Evolutionary conservation across 2,329 filamentous ascomycete species (phyloP).

Genomic region (Apiospora marii): DNA sequence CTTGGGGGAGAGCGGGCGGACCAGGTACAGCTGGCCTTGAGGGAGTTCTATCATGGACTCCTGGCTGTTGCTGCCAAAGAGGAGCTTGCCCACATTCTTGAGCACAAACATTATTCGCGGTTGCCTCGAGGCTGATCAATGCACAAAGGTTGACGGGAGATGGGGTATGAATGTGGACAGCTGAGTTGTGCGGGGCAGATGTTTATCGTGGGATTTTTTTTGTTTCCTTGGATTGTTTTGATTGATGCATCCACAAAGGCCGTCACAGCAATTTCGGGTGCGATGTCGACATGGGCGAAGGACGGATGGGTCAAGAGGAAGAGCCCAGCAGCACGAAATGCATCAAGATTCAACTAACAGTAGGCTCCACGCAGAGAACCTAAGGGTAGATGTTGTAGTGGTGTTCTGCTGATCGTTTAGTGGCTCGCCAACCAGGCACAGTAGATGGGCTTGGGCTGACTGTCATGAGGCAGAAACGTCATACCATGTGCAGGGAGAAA

Average conservation of each 20-base stretch:
- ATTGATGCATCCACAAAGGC: slow-evolving; percentile 18
- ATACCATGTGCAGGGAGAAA: not conserved
- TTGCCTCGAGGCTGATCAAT: slow-evolving; percentile 18
- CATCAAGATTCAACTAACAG: not conserved
- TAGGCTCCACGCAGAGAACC: not conserved
- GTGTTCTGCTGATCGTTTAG: not conserved
- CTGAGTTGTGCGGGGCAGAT: slow-evolving; percentile 15
- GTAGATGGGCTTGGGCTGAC: not conserved
- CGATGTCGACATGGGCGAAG: not conserved
- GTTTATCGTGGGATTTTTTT: slow-evolving; percentile 22
- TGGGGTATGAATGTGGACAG: slow-evolving; percentile 21
- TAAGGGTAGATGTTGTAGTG: not conserved
- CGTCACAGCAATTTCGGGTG: slow-evolving; percentile 1
- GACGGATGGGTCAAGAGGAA: slow-evolving; percentile 4
- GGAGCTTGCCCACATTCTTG: slow-evolving; percentile 80
- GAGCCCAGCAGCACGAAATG: not conserved
- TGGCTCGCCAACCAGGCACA: not conserved
- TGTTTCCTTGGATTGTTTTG: slow-evolving; percentile 9
- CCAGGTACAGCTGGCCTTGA: slow-evolving; percentile 96
- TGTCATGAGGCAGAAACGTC: slow-evolving; percentile 20
- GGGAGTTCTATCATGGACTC: slow-evolving; percentile 94
- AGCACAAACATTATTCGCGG: slow-evolving; percentile 24
- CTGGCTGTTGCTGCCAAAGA: slow-evolving; percentile 87
- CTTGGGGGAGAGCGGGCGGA: slow-evolving; percentile 93
- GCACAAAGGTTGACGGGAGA: slow-evolving; percentile 13